These are phyloP conservation scores for Mikania micrantha DNA, from an alignment of 129 eudicot genomes.

Conservation along the genomic window DNA sequence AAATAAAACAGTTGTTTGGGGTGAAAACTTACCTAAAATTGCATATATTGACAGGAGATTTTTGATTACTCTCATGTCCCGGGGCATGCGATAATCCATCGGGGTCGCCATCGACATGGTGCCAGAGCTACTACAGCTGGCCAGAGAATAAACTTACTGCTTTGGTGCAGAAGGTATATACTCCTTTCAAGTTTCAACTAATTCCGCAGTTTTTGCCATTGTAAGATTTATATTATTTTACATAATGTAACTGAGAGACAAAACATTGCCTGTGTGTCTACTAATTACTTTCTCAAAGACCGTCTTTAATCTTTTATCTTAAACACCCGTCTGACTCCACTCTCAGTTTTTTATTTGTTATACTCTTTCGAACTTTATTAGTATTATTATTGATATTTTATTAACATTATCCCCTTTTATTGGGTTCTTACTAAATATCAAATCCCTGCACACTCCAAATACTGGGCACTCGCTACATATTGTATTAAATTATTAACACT, in stretches of 20 bases:
- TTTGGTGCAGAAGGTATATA: conserved; percentile 89
- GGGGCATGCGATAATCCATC: conserved; percentile 78
- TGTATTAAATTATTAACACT: no score
- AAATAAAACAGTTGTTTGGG: neutral
- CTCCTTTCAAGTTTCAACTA: no score
- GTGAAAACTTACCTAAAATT: conserved; percentile 7
- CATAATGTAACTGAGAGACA: neutral
- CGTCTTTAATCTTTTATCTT: neutral
- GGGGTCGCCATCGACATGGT: conserved; percentile 96
- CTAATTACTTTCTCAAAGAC: neutral
- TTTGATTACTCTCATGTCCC: conserved; percentile 78
- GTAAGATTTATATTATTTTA: neutral
- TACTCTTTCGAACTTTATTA: neutral
- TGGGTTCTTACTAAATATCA: neutral
- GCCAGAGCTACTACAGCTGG: conserved; percentile 88
- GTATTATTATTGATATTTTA: neutral
- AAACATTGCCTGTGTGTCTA: neutral
- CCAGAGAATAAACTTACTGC: conserved; percentile 56
- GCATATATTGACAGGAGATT: conserved; percentile 47
- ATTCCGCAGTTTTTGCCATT: neutral
- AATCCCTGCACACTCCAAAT: neutral
- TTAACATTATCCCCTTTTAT: neutral
- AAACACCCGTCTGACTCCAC: neutral
- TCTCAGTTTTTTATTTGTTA: neutral
- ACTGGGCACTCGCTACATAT: no score